These are phyloP conservation scores for Aspergillus nidulans DNA, from an alignment of 495 filamentous ascomycete genomes.

Conservation along the genomic window DNA sequence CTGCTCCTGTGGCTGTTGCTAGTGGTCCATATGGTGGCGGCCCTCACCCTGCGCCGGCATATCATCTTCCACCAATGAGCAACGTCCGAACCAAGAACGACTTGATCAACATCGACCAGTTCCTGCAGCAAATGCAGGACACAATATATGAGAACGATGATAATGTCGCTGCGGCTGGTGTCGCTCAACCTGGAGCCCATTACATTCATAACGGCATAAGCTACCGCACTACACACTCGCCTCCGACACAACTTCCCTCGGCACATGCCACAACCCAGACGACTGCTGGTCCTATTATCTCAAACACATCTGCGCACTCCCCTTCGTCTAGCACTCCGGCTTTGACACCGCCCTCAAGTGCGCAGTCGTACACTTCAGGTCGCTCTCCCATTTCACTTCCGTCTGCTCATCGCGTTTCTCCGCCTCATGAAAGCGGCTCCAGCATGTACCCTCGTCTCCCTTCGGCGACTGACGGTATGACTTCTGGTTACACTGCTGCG, in stretches of 20 bases:
- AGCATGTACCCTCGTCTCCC: conserved; percentile 83
- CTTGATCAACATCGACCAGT: conserved; percentile 82
- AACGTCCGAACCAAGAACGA: conserved; percentile 91
- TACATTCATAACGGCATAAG: conserved; percentile 54
- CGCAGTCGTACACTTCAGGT: conserved; percentile 76
- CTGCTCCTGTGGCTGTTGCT: conserved; percentile 49
- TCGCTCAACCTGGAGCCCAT: conserved; percentile 64
- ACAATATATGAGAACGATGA: conserved; percentile 91
- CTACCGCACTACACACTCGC: conserved; percentile 72
- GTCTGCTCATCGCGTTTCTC: conserved; percentile 55
- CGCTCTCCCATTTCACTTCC: conserved; percentile 75
- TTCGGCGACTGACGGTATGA: conserved; percentile 56
- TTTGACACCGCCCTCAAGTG: conserved; percentile 84
- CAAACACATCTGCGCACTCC: conserved; percentile 45
- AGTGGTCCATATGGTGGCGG: conserved; percentile 50
- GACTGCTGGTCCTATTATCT: conserved; percentile 57
- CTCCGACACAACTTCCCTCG: conserved; percentile 50
- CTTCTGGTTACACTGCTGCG: conserved; percentile 53
- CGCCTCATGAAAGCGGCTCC: conserved; percentile 58
- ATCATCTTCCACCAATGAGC: conserved; percentile 76
- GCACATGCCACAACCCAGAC: conserved; percentile 55
- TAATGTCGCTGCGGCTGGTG: conserved; percentile 67
- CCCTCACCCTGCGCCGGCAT: conserved; percentile 49
- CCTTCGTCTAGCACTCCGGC: conserved; percentile 67
- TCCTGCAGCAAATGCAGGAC: conserved; percentile 89